These are phyloP conservation scores for Vitis rotundifolia DNA, from an alignment of 164 flowering plant genomes.

Conservation along the genomic window DNA sequence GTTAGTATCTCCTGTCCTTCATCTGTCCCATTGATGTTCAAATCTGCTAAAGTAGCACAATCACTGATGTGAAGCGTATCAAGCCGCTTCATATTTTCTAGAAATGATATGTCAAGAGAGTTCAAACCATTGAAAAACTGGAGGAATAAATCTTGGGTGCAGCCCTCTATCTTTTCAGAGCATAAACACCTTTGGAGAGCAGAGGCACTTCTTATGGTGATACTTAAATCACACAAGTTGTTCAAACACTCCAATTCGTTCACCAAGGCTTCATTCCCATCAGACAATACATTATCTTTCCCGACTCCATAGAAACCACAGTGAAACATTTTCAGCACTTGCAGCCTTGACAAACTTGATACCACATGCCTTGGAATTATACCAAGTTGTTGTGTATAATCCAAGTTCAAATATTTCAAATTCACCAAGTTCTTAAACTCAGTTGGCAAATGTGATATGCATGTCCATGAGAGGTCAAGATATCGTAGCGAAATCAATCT, in stretches of 20 bases:
- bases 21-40: background rate
- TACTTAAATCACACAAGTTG: background rate
- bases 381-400: background rate
- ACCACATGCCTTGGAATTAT: background rate
- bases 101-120: background rate
- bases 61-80: background rate
- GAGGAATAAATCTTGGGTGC: background rate
- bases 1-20: too few relatives aligned
- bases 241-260: background rate
- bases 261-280: background rate
- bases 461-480: background rate
- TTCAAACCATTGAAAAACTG: background rate
- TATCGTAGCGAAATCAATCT: background rate
- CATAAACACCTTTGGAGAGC: background rate
- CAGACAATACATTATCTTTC: background rate
- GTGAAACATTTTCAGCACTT: constrained; percentile 2
- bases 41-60: background rate
- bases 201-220: background rate
- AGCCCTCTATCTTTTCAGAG: background rate
- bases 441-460: background rate
- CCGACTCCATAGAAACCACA: background rate
- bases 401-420: background rate
- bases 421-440: background rate
- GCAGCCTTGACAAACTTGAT: background rate
- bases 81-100: background rate